These are phyloP conservation scores for Talaromyces ruber DNA, from an alignment of 495 filamentous ascomycete species.

Conservation along the genomic window DNA sequence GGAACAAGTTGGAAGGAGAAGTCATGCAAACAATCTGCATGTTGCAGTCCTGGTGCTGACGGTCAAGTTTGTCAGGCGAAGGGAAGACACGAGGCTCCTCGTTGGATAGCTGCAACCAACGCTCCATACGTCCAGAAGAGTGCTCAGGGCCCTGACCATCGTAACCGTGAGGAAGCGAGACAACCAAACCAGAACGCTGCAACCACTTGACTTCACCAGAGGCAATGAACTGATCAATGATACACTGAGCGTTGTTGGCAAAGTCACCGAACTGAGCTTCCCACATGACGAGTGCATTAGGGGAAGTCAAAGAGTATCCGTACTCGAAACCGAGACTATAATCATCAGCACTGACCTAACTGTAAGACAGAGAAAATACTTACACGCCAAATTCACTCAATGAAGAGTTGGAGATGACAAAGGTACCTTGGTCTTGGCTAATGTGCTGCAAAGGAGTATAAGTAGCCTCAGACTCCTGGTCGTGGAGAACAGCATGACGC, in stretches of 20 bases:
- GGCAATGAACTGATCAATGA: slow-evolving; percentile 97
- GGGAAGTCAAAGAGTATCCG: slow-evolving; percentile 93
- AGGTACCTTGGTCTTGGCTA: slow-evolving; percentile 80
- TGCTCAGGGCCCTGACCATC: slow-evolving; percentile 98
- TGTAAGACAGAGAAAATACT: slow-evolving; percentile 16
- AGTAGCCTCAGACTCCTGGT: slow-evolving; percentile 86
- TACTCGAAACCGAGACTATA: slow-evolving; percentile 89
- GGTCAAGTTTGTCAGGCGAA: slow-evolving; percentile 74
- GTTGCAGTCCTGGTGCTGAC: slow-evolving; percentile 98
- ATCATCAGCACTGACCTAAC: slow-evolving; percentile 14
- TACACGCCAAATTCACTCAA: slow-evolving; percentile 87
- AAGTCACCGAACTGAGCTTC: slow-evolving; percentile 99
- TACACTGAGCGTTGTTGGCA: slow-evolving; percentile 97
- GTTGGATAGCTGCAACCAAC: slow-evolving; percentile 95
- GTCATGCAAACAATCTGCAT: slow-evolving; percentile 98
- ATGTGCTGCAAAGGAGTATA: slow-evolving; percentile 90
- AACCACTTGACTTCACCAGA: slow-evolving; percentile 98
- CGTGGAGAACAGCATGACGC: slow-evolving; percentile 92
- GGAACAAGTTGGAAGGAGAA: slow-evolving; percentile 87
- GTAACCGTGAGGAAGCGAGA: slow-evolving; percentile 94
- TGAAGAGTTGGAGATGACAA: slow-evolving; percentile 96
- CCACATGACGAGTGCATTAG: slow-evolving; percentile 96
- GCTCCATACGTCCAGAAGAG: slow-evolving; percentile 94
- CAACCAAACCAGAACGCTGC: slow-evolving; percentile 88
- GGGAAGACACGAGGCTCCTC: slow-evolving; percentile 95